Percentiles rank a stretch among this genome's conserved stretches.
Conservation (phyloP, 768 basidiomycete genomes). For the Epithele typhae region DNA sequence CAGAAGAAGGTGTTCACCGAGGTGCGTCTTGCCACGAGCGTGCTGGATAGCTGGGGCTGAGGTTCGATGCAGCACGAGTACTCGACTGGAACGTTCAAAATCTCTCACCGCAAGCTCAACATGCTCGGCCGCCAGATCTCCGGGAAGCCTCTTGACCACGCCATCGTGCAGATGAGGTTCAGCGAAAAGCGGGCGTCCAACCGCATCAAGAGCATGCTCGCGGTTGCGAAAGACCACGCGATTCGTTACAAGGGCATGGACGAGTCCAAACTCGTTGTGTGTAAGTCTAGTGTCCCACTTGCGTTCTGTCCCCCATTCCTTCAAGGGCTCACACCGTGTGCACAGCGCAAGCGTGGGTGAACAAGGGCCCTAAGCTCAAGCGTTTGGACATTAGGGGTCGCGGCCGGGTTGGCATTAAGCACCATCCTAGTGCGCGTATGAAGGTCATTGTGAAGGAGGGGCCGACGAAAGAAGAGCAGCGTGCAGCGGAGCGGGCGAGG, state of each 20-base stretch:
- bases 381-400: conserved; percentile 82
- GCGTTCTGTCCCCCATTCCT: too few relatives aligned
- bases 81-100: conserved; percentile 89
- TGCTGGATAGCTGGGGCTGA: not conserved
- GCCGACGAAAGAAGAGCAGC: conserved; percentile 66
- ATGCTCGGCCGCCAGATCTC: conserved; percentile 83
- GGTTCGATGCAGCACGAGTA: conserved; percentile 70
- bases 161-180: conserved; percentile 96
- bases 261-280: conserved; percentile 69
- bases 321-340: too few relatives aligned
- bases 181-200: conserved; percentile 87
- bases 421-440: conserved; percentile 71
- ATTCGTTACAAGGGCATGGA: conserved; percentile 70
- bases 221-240: conserved; percentile 84
- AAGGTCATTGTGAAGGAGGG: conserved; percentile 79
- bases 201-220: conserved; percentile 86
- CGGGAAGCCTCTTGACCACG: conserved; percentile 89
- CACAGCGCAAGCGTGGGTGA: conserved; percentile 91
- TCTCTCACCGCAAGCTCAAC: conserved; percentile 91
- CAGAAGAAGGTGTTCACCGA: conserved; percentile 21
- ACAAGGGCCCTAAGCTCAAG: conserved; percentile 66
- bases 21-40: conserved; percentile 13
- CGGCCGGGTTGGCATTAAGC: conserved; percentile 72
- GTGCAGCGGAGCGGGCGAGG: conserved; percentile 56
- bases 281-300: conserved; percentile 43